Evolutionary conservation across 2,329 filamentous ascomycete species (phyloP).

Genomic region (Ascochyta lentis): DNA sequence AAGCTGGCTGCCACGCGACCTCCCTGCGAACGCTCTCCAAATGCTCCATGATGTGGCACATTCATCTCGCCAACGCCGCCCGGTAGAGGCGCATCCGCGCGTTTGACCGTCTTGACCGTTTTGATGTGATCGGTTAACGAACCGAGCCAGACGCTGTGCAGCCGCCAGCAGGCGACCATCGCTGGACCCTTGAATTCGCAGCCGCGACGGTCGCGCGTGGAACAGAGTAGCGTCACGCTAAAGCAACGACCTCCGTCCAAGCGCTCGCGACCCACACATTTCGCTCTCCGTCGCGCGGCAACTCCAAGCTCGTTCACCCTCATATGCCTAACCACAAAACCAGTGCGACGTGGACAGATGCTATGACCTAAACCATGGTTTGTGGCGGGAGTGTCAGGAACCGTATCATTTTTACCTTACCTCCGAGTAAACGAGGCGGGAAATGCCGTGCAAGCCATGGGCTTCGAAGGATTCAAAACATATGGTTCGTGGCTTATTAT

Average conservation of each 20-base stretch:
- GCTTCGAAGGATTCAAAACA: not conserved
- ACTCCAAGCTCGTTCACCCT: not conserved
- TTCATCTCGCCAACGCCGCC: constrained; percentile 4
- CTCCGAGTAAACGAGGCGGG: not conserved
- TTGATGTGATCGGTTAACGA: constrained; percentile 10
- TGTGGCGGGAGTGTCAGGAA: not conserved
- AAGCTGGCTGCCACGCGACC: not conserved
- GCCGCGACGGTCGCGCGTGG: constrained; percentile 9
- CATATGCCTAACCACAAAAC: not conserved
- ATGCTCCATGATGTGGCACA: constrained; percentile 4
- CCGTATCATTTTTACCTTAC: not conserved
- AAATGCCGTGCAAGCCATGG: not conserved
- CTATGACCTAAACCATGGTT: not conserved
- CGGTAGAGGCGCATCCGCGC: constrained; percentile 8
- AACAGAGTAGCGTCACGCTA: constrained; percentile 7
- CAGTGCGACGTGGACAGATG: not conserved
- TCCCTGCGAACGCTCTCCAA: not conserved
- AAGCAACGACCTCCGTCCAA: constrained; percentile 5
- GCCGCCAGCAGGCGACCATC: constrained; percentile 10
- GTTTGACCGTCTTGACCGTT: not conserved
- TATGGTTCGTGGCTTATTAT: constrained; percentile 2
- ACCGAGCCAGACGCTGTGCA: constrained; percentile 17
- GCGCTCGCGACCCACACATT: constrained; percentile 3
- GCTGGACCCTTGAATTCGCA: constrained; percentile 5
- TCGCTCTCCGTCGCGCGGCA: constrained; percentile 2